Conservation (phyloP, 1,139 yeast species). For the Martiniozyma asiatica region DNA sequence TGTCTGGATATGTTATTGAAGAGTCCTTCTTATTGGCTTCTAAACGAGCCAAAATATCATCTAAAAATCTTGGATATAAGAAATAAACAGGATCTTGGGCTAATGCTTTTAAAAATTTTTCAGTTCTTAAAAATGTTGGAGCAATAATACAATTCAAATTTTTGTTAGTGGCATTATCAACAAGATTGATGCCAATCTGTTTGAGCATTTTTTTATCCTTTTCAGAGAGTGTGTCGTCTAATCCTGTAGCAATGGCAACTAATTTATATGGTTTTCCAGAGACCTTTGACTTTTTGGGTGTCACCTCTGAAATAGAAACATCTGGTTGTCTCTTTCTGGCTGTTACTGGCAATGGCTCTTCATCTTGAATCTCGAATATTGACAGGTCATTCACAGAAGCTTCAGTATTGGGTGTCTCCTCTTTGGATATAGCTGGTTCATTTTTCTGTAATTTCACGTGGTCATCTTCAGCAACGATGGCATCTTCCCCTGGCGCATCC, state of each 20-base stretch:
- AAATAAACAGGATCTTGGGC: slow-evolving; percentile 28
- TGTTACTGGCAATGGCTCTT: not conserved
- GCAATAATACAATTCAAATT: slow-evolving; percentile 40
- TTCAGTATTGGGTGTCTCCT: too few species aligned
- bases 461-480: too few species aligned
- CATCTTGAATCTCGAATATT: not conserved
- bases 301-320: too few species aligned
- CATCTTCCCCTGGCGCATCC: too few species aligned
- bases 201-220: slow-evolving; percentile 26
- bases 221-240: slow-evolving; percentile 34
- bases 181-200: slow-evolving; percentile 30
- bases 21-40: too few species aligned
- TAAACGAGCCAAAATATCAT: too few species aligned
- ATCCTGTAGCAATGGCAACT: slow-evolving; percentile 51
- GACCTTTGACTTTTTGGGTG: slow-evolving; percentile 1
- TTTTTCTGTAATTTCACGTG: too few species aligned
- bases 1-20: too few species aligned
- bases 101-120: slow-evolving; percentile 54
- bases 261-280: slow-evolving; percentile 23
- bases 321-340: slow-evolving; percentile 3
- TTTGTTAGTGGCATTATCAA: slow-evolving; percentile 27
- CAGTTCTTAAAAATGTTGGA: slow-evolving; percentile 72
- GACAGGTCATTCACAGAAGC: not conserved
- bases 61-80: too few species aligned
- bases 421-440: not conserved